Evolutionary conservation across 2,329 filamentous ascomycete species (phyloP).

Genomic region (Ophiostoma perfectum): DNA sequence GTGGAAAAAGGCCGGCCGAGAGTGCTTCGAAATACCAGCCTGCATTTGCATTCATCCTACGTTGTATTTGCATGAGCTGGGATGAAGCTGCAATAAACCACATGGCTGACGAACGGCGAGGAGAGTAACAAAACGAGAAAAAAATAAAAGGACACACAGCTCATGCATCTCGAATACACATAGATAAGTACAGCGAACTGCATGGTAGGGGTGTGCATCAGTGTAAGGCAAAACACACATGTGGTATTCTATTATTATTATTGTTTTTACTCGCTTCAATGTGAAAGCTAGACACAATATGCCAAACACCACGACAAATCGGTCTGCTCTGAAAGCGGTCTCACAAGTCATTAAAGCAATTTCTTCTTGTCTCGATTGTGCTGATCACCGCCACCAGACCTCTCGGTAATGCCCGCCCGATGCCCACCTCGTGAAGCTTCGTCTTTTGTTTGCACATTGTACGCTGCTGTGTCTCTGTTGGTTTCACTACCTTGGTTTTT

Average conservation of each 20-base stretch:
- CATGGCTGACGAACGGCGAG: too few species aligned
- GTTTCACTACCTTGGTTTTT: too few species aligned
- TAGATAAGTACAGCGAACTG: neutral
- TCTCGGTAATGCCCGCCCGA: too few species aligned
- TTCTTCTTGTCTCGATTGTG: too few species aligned
- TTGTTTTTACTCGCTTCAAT: neutral
- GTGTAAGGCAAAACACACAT: neutral
- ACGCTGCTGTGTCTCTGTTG: too few species aligned
- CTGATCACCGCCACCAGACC: too few species aligned
- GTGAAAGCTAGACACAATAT: neutral
- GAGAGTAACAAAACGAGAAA: neutral
- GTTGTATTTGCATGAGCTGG: neutral
- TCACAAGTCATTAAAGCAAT: neutral
- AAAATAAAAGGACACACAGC: neutral
- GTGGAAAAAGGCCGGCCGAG: slow-evolving; percentile 4
- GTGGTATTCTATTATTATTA: neutral
- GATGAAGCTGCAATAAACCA: too few species aligned
- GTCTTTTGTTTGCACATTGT: too few species aligned
- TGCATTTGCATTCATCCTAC: neutral
- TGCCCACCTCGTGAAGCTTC: too few species aligned
- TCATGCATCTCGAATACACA: neutral
- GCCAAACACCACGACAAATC: neutral
- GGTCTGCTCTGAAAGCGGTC: neutral
- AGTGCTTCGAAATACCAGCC: neutral
- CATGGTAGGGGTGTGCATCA: neutral